phyloP scores from a whole-genome alignment of 352 stramenopile genomes.

The Phytophthora brassicae region DNA sequence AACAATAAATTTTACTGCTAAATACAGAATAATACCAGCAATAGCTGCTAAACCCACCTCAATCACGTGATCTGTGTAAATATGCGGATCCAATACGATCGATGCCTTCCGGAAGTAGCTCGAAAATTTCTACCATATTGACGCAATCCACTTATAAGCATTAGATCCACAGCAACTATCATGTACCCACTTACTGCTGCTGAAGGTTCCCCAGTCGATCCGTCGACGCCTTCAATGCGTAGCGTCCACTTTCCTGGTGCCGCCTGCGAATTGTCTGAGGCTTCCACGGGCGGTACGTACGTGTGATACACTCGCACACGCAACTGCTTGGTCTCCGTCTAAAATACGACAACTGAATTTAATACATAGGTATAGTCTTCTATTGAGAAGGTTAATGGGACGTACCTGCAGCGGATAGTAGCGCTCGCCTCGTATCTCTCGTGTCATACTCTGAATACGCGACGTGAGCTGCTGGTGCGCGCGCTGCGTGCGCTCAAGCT shows the following conservation, averaged over 20 bases:
- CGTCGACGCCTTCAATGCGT: constrained; percentile 58
- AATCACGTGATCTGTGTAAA: constrained; percentile 71
- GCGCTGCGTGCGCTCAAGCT: constrained; percentile 47
- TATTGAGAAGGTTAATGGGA: background rate
- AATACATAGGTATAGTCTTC: background rate
- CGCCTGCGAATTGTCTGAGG: constrained; percentile 29
- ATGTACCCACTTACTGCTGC: constrained; percentile 37
- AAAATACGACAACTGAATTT: background rate
- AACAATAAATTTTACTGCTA: background rate
- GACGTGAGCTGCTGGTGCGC: constrained; percentile 46
- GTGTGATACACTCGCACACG: constrained; percentile 65
- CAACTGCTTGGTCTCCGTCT: constrained; percentile 62
- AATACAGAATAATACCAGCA: background rate
- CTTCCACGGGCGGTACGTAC: constrained; percentile 49
- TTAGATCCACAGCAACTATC: background rate
- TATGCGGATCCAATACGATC: constrained; percentile 67
- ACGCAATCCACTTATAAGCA: background rate
- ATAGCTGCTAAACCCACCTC: constrained; percentile 34
- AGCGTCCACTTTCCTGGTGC: constrained; percentile 61
- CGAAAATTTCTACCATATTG: constrained; percentile 60
- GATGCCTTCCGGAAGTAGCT: constrained; percentile 77
- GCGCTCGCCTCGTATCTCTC: constrained; percentile 57
- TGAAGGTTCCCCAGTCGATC: constrained; percentile 26
- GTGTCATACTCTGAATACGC: constrained; percentile 48
- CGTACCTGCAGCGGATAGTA: constrained; percentile 57